Base-by-base conservation (phyloP, 1,284 basidiomycete species). In the Rhodotorula sp. region DNA sequence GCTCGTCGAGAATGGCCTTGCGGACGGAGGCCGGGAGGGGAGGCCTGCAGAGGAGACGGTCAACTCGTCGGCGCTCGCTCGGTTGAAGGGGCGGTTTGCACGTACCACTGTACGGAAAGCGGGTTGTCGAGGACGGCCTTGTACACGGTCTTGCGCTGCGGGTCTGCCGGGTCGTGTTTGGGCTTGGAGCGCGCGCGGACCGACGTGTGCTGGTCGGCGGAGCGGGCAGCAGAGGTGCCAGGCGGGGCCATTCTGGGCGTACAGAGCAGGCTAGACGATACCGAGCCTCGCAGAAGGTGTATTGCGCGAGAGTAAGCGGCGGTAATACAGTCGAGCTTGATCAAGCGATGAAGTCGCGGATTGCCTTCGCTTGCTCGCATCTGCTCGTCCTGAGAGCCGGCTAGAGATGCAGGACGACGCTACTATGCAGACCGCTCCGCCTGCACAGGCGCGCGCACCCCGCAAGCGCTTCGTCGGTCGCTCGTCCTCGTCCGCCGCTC, bases 381-480 rank as follows among this genome's bases (percentile, higher is more conserved):
- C 22, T 22, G 32, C 3, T 13, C 58, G 21, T 32, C n/a, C 37
- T 29, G 34, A 17, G 8, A 8, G 4, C 36, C 37, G 32, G 25
- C 56, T 8, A 36, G 32, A 17, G 44, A 51, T 57, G 27, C 13
- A 34, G 27, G 36, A n/a, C 27, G 27, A 25, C 27, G 32, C 41
- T 27, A 2, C 48, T 0, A 10, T 62, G 27, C 15, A 51, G 1
- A 3, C 34, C 8, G 50, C 54, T 3, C 34, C 13, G 44, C 34
- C 32, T 13, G n/a, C 39, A 19, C n/a, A 48, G 25, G 54, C 58
- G 3, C 67, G 65, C n/a, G 25, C 66, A 7, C 25, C 66, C 7
- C 69, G 74, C 34, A 75, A 75, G 60, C 71, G 74, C n/a, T 75
- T 75, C 50, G 71, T 75, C 29, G 74, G 73, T 5, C 70, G 73